Base-by-base conservation (phyloP, 2,329 filamentous ascomycete genomes). In the Colletotrichum sp. region DNA sequence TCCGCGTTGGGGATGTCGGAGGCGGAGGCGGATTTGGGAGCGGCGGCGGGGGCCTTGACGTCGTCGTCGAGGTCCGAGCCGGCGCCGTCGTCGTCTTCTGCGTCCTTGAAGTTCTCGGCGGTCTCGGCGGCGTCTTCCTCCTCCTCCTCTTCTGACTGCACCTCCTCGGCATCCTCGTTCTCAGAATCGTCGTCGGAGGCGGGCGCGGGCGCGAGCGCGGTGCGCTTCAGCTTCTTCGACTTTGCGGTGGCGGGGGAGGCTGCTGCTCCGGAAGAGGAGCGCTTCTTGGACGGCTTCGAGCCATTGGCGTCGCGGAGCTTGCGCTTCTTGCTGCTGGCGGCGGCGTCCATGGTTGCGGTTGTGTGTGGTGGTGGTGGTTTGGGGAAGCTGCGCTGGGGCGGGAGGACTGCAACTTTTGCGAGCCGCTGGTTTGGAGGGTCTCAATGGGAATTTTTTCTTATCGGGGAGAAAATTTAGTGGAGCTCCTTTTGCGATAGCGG, bases 291-390 rank as follows among this genome's bases (percentile, higher is more conserved):
- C 15, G 62, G 69, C 73, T 84, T 83, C 16, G 71, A 76, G 75
- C 79, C 79, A 76, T 82, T 82, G 70, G 79, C 80, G 64, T 84
- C 83, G 80, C 81, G 82, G 59, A 81, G 80, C 78, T 86, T 86
- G 69, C 88, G 85, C 83, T 89, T 89, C 79, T 88, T 89, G 80
- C 79, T 85, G 63, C 79, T 85, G 63, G 82, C 79, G 66, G 67
- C 32, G 52, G 75, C 68, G 44, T 75, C 79, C 79, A 80, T 79
- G 22, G 44, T 73, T 62, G 29, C 25, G 16, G 22, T 4, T 36
- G 30, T 36, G 72, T 34, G 49, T 34, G 66, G 7, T 62, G 63
- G 34, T 80, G 80, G 29, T 71, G 72, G 69, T 68, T n/a, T 39
- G 55, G 62, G 64, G 62, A 68, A 15, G 34, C 29, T 71, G n/a